Base-by-base conservation (phyloP, 108 stramenopile genomes). In the Cyclotella atomus region DNA sequence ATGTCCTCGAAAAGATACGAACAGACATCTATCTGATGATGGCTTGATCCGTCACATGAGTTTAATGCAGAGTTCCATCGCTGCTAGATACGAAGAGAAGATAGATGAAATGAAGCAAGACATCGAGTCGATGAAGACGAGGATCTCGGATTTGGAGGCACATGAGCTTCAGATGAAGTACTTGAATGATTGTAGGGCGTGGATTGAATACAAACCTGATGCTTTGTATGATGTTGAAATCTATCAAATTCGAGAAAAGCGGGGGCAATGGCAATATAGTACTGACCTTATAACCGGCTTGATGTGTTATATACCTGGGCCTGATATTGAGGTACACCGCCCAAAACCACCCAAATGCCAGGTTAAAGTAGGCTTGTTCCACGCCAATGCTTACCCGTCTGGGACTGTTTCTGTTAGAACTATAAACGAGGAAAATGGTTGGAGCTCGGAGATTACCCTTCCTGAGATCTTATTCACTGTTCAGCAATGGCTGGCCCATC, bases 201-300 rank as follows among this genome's bases (percentile, higher is more conserved):
- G 50, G 50, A 52, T 52, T 52, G 50, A 52, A 23, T 52, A 52
- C 50, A 52, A 52, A 52, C 50, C 50, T 7, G 50, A 52, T 52
- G 50, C 50, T 15, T 17, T 52, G 20, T 52, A 23, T 23, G 50
- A 52, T 52, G n/a, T 52, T n/a, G 5, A 7, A n/a, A 52, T 52
- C 7, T 23, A 15, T n/a, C 8, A 52, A 52, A 52, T 52, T 15
- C n/a, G 23, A 23, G 50, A 52, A 52, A 52, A 52, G 7, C 50
- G 15, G 15, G 9, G 15, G 9, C 15, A 9, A 44, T 14, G 14
- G 7, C n/a, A 17, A 15, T 41, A 12, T 41, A 12, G 9, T 7
- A 41, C 7, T 41, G 38, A 7, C 7, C 38, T 7, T 7, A 41
- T 41, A 9, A 9, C 38, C 12, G 38, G 38, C 12, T 12, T 41